phyloP scores from a whole-genome alignment of 345 rosid genomes.

The Noccaea bulbosa region DNA sequence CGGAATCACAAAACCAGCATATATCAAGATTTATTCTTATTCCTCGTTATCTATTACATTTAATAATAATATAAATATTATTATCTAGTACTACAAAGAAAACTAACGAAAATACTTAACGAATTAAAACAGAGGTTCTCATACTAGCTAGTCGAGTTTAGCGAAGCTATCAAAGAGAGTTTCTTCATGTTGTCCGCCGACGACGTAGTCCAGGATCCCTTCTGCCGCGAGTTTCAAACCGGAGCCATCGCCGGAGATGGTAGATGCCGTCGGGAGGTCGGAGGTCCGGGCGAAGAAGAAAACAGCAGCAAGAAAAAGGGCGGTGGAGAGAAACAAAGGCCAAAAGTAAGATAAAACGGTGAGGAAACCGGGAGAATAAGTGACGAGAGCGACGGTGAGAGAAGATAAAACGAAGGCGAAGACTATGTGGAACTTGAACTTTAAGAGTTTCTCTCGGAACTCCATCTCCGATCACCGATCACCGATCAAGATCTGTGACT shows the following conservation, averaged over 20 bases:
- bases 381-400: slow-evolving; percentile 44
- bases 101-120: slow-evolving; percentile 2
- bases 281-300: slow-evolving; percentile 66
- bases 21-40: slow-evolving; percentile 31
- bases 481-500: slow-evolving; percentile 33
- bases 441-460: slow-evolving; percentile 63
- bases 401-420: slow-evolving; percentile 43
- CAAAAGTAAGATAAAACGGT: slow-evolving; percentile 78
- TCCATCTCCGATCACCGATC: slow-evolving; percentile 48
- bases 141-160: slow-evolving; percentile 41
- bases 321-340: slow-evolving; percentile 90
- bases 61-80: not conserved
- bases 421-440: slow-evolving; percentile 62
- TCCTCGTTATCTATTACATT: slow-evolving; percentile 36
- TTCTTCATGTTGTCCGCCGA: slow-evolving; percentile 61
- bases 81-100: not conserved
- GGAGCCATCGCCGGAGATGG: slow-evolving; percentile 45
- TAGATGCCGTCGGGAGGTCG: slow-evolving; percentile 38
- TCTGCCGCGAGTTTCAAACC: slow-evolving; percentile 60
- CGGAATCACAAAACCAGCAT: not conserved
- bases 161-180: slow-evolving; percentile 36
- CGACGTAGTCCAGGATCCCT: slow-evolving; percentile 74
- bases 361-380: slow-evolving; percentile 73
- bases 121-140: slow-evolving; percentile 14
- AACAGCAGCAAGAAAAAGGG: slow-evolving; percentile 76